Percentiles rank a stretch among this genome's conserved stretches.
These are phyloP conservation scores for Colletotrichum endophyticum DNA, from an alignment of 2,329 filamentous ascomycete species.

Conservation along the genomic window DNA sequence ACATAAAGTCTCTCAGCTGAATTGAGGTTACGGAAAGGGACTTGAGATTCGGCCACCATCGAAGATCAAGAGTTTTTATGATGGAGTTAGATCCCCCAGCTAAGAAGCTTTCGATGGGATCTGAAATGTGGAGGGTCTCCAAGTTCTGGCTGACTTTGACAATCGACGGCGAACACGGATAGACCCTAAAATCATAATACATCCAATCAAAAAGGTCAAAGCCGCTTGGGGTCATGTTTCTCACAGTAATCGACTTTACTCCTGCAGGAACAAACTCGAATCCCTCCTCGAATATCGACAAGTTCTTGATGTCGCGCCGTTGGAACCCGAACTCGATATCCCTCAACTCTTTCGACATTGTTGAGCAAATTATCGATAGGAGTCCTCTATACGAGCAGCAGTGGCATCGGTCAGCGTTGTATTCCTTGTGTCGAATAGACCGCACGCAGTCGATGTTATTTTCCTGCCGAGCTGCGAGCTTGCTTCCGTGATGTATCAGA, in stretches of 20 bases:
- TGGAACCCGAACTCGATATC: neutral
- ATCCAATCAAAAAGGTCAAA: no score
- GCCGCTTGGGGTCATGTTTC: neutral
- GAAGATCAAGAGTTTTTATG: no score
- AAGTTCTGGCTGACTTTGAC: neutral
- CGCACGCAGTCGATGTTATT: neutral
- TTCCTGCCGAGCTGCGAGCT: neutral
- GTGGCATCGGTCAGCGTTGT: fast-evolving
- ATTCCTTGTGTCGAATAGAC: neutral
- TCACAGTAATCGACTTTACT: neutral
- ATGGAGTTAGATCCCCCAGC: no score
- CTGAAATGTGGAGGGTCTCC: neutral
- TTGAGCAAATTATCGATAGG: neutral
- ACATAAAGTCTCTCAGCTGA: fast-evolving
- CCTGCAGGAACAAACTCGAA: neutral
- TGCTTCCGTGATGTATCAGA: neutral
- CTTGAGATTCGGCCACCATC: neutral
- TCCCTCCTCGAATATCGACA: neutral
- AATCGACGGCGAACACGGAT: neutral
- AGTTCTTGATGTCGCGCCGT: neutral
- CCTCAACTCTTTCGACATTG: neutral
- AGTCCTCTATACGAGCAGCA: neutral
- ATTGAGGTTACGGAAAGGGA: neutral
- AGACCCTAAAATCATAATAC: no score
- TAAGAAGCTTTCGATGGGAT: neutral